These are phyloP conservation scores for Irpex sp. DNA, from an alignment of 1,284 basidiomycete genomes.

Conservation along the genomic window DNA sequence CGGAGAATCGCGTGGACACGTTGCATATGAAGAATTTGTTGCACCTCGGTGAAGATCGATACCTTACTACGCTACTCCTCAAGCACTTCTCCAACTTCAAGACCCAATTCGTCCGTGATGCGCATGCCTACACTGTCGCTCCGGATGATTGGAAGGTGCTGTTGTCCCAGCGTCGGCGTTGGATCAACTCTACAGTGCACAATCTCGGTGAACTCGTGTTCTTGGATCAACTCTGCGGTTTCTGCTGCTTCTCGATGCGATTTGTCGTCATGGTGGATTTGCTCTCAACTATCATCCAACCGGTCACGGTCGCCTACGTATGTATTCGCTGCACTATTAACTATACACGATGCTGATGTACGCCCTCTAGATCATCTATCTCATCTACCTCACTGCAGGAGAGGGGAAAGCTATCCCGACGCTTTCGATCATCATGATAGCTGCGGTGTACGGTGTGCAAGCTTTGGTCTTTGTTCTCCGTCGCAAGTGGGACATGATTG, in stretches of 20 bases:
- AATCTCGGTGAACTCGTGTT: slow-evolving; percentile 93
- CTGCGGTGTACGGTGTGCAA: slow-evolving; percentile 90
- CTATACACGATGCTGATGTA: slow-evolving; percentile 11
- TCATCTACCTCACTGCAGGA: slow-evolving; percentile 74
- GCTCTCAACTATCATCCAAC: slow-evolving; percentile 82
- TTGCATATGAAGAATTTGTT: slow-evolving; percentile 97
- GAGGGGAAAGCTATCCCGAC: slow-evolving; percentile 65
- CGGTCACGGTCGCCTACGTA: slow-evolving; percentile 93
- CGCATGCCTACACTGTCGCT: slow-evolving; percentile 88
- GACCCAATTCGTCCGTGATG: slow-evolving; percentile 94
- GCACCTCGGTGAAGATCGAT: slow-evolving; percentile 98
- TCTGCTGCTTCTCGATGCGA: slow-evolving; percentile 98
- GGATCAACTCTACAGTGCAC: slow-evolving; percentile 99
- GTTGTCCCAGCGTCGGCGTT: slow-evolving; percentile 95
- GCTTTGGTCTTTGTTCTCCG: slow-evolving; percentile 84
- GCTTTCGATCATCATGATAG: slow-evolving; percentile 89
- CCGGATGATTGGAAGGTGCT: slow-evolving; percentile 93
- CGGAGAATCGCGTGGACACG: slow-evolving; percentile 95
- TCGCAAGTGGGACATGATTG: slow-evolving; percentile 93
- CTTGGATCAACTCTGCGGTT: slow-evolving; percentile 91
- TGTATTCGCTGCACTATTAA: slow-evolving; percentile 32
- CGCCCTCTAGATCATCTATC: slow-evolving; percentile 71
- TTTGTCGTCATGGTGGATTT: slow-evolving; percentile 98
- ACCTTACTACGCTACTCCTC: slow-evolving; percentile 91
- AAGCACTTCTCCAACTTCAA: slow-evolving; percentile 93